Evolutionary conservation across 345 rosid species (phyloP).

Genomic region (Lenwebbia sp.): DNA sequence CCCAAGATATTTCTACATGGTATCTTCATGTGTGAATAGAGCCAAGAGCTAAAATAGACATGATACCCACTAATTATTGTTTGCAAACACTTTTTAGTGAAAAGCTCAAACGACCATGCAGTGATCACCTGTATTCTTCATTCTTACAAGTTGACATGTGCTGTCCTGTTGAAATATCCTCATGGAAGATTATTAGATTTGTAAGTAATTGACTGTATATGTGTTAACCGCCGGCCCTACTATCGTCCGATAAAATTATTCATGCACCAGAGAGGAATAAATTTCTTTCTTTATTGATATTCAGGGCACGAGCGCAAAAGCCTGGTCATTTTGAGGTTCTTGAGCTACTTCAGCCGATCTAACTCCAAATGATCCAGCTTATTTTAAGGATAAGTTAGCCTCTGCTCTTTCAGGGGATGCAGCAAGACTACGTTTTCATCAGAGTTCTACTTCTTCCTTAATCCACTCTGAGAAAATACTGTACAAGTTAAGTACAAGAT

Average conservation of each 20-base stretch:
- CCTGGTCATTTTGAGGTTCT: neutral
- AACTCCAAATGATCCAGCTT: no score
- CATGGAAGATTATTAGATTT: neutral
- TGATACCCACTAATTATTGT: neutral
- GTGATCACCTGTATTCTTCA: neutral
- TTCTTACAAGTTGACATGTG: neutral
- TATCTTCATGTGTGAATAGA: accelerated
- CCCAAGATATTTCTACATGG: neutral
- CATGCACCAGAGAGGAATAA: neutral
- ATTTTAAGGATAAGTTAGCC: no score
- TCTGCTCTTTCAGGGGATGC: no score
- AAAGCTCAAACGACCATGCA: neutral
- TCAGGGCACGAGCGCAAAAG: neutral
- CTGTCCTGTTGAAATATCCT: neutral
- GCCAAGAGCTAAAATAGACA: neutral
- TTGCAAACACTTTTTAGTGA: neutral
- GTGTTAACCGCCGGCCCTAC: neutral
- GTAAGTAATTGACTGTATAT: neutral
- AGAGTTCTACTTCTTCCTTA: no score
- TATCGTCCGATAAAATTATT: neutral
- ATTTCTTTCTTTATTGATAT: neutral
- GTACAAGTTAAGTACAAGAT: neutral
- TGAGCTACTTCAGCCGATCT: no score
- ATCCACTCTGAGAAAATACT: no score
- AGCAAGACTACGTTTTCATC: no score